phyloP scores from a whole-genome alignment of 2,329 filamentous ascomycete genomes.

The Botrytis aclada region DNA sequence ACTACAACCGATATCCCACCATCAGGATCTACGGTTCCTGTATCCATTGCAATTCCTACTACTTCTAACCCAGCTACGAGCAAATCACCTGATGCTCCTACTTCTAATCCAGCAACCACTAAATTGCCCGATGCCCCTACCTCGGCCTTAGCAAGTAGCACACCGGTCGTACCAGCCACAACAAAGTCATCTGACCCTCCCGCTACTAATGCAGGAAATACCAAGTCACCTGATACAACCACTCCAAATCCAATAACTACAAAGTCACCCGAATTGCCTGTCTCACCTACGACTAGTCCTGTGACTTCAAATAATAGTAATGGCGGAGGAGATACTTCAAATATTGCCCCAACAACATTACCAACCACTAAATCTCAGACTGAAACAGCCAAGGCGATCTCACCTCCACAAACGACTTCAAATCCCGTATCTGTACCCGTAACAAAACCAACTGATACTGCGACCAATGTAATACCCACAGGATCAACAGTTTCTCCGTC shows the following conservation, averaged over 20 bases:
- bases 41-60: neutral
- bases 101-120: neutral
- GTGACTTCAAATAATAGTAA: neutral
- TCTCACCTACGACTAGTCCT: neutral
- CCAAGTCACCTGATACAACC: neutral
- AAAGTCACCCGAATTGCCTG: neutral
- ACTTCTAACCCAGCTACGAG: neutral
- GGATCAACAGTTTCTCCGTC: neutral
- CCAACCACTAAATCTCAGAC: neutral
- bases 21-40: neutral
- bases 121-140: no score
- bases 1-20: neutral
- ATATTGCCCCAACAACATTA: neutral
- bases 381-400: neutral
- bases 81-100: neutral
- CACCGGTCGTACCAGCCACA: neutral
- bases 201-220: neutral
- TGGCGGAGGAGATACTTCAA: neutral
- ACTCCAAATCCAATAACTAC: neutral
- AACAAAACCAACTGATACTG: neutral
- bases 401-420: slow-evolving; percentile 8
- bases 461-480: neutral
- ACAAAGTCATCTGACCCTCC: neutral
- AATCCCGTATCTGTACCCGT: neutral
- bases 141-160: neutral